These are phyloP conservation scores for Ogataea haglerorum DNA, from an alignment of 805 yeast genomes.

Conservation along the genomic window DNA sequence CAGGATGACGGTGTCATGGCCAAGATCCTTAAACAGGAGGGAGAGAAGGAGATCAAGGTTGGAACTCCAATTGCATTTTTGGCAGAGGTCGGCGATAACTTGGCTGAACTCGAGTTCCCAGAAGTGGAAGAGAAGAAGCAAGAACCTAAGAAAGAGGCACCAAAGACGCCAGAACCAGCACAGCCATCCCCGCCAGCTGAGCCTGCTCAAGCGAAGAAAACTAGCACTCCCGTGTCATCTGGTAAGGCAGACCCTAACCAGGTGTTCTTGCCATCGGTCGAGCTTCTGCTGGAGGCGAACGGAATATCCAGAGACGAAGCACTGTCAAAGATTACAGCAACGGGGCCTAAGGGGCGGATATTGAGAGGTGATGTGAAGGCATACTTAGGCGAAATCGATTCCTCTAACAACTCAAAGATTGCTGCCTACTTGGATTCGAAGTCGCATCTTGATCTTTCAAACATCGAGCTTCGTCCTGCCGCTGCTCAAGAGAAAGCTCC, in stretches of 20 bases:
- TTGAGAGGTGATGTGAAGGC: slow-evolving; percentile 91
- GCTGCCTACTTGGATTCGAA: slow-evolving; percentile 53
- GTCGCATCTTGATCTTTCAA: slow-evolving; percentile 67
- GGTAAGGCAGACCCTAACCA: slow-evolving; percentile 62
- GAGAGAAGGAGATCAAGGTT: slow-evolving; percentile 76
- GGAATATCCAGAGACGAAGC: slow-evolving; percentile 70
- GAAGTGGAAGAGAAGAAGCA: slow-evolving; percentile 31
- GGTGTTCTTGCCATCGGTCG: slow-evolving; percentile 76
- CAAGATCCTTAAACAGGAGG: slow-evolving; percentile 66
- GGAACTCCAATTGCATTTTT: slow-evolving; percentile 86
- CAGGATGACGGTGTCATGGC: slow-evolving; percentile 89
- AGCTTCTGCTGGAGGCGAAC: slow-evolving; percentile 56
- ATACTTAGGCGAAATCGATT: slow-evolving; percentile 67
- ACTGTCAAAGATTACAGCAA: slow-evolving; percentile 63
- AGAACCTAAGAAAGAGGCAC: slow-evolving; percentile 19
- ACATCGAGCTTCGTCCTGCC: slow-evolving; percentile 46
- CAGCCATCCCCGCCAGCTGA: slow-evolving; percentile 20
- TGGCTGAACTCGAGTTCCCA: slow-evolving; percentile 61
- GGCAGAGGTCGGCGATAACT: slow-evolving; percentile 87
- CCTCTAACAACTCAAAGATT: slow-evolving; percentile 50
- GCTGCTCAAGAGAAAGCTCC: slow-evolving; percentile 12
- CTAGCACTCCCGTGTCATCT: slow-evolving; percentile 13
- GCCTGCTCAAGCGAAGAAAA: slow-evolving; percentile 12
- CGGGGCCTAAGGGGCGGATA: slow-evolving; percentile 87
- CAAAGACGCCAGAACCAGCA: slow-evolving; percentile 17